Evolutionary conservation across 2,329 filamentous ascomycete species (phyloP), one percentile per base, ranked within the genome.

Genomic region (Monosporascus sp.): DNA sequence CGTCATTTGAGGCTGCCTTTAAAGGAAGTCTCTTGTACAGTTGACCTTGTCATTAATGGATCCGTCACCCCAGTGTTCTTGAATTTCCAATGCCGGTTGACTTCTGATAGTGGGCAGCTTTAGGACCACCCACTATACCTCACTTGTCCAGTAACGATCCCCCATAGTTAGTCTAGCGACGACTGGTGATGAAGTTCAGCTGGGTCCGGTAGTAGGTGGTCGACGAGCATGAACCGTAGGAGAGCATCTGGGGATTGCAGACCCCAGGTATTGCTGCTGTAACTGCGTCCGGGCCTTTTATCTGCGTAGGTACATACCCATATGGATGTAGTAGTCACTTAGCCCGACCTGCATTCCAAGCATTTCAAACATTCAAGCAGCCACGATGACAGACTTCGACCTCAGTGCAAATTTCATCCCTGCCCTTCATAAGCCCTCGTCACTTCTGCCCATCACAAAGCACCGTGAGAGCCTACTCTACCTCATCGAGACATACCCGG

Each of bases 401-500:
- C 65, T 85, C 9, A 73, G 78, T 56, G 74, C 81, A 46, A 72
- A 72, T 18, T 87, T 86, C 60, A 93, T 97, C 55, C 87, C 90
- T 22, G 85, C 90, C 20, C 77, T 97, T 17, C 89, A 97, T 72
- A 96, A 94, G 66, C 92, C 93, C 1, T 75, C 90, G 4, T 80
- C 87, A 7, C 75, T 97, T 2, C 79, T 99, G 2, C 93, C 94
- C 1, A 97, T 99, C 57, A 84, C 92, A 35, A 88, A 88, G 60
- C 87, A 97, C 62, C 85, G 84, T 57, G 80, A 94, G 53, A 84
- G 79, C 51, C 76, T 99, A 2, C 80, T 97, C 2, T 97, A 96
- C 71, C 79, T 92, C 15, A 82, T 97, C 54, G 93, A 97, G 69
- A 91, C 83, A 7, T 83, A 84, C 58, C 87, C 89, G 0, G 87